Conservation (phyloP, 768 basidiomycete genomes). For the Leccinum truebloodii region DNA sequence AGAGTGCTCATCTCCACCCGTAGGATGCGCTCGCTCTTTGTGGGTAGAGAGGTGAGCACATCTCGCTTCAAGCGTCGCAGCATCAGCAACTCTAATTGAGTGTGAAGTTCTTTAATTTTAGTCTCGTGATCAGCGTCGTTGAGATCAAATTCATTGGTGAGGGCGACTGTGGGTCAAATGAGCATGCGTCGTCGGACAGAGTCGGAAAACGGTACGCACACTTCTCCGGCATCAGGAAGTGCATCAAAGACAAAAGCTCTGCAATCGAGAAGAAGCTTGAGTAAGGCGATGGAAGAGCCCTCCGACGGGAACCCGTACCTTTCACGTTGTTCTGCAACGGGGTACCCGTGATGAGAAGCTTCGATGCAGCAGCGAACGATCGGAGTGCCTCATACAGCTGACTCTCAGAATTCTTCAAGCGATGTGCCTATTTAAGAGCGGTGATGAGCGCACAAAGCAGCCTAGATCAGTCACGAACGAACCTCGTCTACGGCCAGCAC, state of each 20-base stretch:
- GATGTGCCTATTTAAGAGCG: conserved; percentile 69
- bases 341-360: conserved; percentile 96
- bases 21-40: conserved; percentile 97
- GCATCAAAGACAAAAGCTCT: conserved; percentile 97
- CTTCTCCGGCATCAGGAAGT: conserved; percentile 98
- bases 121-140: conserved; percentile 89
- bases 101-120: conserved; percentile 95
- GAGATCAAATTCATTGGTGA: conserved; percentile 95
- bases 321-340: conserved; percentile 99
- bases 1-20: conserved; percentile 97
- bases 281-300: conserved; percentile 4
- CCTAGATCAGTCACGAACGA: conserved; percentile 17
- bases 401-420: conserved; percentile 96
- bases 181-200: neutral
- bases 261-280: conserved; percentile 13
- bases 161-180: conserved; percentile 57
- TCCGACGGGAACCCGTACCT: conserved; percentile 49
- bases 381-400: conserved; percentile 94
- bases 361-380: conserved; percentile 86
- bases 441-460: conserved; percentile 18
- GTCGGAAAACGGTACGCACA: conserved; percentile 51
- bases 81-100: conserved; percentile 93
- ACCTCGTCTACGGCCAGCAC: conserved; percentile 95
- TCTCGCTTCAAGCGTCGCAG: conserved; percentile 92
- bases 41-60: conserved; percentile 92